Conservation (phyloP, 352 stramenopile species). For the Phytophthora hibernalis region DNA sequence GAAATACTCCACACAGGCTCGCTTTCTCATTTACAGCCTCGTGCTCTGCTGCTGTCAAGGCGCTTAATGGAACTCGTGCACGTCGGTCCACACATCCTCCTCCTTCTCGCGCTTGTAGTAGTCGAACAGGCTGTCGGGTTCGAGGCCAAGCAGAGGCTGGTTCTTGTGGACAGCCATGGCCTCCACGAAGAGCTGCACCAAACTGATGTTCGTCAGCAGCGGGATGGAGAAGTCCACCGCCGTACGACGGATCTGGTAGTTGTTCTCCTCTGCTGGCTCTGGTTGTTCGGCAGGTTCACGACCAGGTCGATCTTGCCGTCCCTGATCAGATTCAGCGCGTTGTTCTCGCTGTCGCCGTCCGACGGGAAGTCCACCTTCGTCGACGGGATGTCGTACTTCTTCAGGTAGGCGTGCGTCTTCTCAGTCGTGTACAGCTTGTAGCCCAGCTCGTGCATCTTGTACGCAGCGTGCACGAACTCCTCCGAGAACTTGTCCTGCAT, state of each 20-base stretch:
- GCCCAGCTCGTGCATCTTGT: conserved; percentile 95
- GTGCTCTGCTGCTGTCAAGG: conserved; percentile 14
- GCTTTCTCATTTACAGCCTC: conserved; percentile 18
- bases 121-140: conserved; percentile 97
- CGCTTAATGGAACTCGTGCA: conserved; percentile 96
- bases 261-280: conserved; percentile 91
- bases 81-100: conserved; percentile 94
- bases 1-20: conserved; percentile 33
- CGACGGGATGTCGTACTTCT: conserved; percentile 89
- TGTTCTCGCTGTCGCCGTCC: conserved; percentile 68
- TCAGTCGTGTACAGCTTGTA: conserved; percentile 96
- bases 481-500: conserved; percentile 95
- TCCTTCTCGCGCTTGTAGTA: conserved; percentile 96
- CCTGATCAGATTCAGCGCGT: conserved; percentile 93
- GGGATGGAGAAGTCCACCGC: conserved; percentile 94
- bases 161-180: conserved; percentile 94
- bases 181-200: conserved; percentile 94
- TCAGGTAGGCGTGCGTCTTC: conserved; percentile 91
- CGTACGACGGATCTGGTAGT: conserved; percentile 93
- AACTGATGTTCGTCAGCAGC: conserved; percentile 92
- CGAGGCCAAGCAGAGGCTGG: conserved; percentile 91
- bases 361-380: conserved; percentile 86
- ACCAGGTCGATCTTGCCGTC: conserved; percentile 95
- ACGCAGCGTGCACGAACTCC: conserved; percentile 96
- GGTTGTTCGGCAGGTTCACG: conserved; percentile 92